phyloP scores from a whole-genome alignment of 495 filamentous ascomycete genomes.

The Neurospora sublineolata region DNA sequence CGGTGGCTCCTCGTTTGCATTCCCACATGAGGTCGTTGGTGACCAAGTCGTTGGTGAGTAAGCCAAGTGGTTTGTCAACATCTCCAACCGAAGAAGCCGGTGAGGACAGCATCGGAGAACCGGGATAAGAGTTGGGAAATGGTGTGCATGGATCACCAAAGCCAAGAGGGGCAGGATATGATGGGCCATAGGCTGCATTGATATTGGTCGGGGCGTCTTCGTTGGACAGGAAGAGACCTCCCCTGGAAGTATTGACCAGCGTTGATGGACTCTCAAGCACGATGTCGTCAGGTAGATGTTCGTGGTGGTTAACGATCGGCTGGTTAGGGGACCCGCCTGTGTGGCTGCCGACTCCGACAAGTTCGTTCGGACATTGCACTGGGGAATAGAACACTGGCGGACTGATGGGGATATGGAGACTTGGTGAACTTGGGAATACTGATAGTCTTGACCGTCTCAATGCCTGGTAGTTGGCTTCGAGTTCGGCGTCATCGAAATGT shows the following conservation, averaged over 20 bases:
- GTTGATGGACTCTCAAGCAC: background rate
- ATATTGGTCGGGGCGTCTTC: background rate
- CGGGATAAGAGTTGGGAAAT: background rate
- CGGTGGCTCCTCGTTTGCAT: background rate
- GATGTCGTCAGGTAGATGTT: background rate
- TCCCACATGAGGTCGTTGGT: background rate
- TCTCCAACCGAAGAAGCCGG: background rate
- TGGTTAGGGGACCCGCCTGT: background rate
- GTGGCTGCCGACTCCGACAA: background rate
- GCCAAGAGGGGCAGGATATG: background rate
- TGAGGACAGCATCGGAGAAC: background rate
- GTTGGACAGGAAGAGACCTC: background rate
- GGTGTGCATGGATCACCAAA: background rate
- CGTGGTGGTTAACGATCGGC: background rate
- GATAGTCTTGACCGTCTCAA: background rate
- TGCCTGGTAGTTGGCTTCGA: slow-evolving; percentile 3
- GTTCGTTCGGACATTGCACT: background rate
- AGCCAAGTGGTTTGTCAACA: background rate
- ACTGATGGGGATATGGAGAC: background rate
- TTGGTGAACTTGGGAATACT: background rate
- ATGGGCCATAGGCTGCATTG: background rate
- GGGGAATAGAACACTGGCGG: background rate
- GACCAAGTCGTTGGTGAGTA: background rate
- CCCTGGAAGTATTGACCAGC: background rate
- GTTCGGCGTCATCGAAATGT: slow-evolving; percentile 1